Conservation (phyloP, 768 basidiomycete genomes). For the Hygrophoropsis aurantiaca region DNA sequence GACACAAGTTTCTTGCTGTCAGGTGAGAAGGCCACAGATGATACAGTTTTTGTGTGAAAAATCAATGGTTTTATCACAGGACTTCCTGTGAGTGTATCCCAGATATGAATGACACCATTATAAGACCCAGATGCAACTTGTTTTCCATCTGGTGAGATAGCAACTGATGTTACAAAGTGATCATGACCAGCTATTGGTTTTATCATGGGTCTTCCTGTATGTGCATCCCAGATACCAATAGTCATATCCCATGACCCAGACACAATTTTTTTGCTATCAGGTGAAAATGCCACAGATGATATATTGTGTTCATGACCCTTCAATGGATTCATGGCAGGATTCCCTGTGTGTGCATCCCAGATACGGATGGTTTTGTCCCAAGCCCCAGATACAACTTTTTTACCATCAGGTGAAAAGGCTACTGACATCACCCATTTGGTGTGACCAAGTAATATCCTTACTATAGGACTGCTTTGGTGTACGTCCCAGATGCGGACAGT, state of each 20-base stretch:
- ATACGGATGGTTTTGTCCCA: conserved; percentile 25
- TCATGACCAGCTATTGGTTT: conserved; percentile 14
- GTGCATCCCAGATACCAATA: conserved; percentile 24
- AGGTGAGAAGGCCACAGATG: conserved; percentile 28
- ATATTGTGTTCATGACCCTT: conserved; percentile 25
- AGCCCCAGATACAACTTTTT: conserved; percentile 1
- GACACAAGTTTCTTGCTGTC: conserved; percentile 25
- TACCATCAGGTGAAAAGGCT: conserved; percentile 15
- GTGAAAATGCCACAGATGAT: conserved; percentile 28
- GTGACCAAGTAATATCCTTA: conserved; percentile 1
- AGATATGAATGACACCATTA: too few relatives aligned
- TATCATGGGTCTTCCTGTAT: conserved; percentile 23
- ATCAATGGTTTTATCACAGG: conserved; percentile 12
- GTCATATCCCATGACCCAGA: conserved; percentile 31
- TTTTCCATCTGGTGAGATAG: conserved; percentile 27
- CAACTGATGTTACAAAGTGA: conserved; percentile 15
- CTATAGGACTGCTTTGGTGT: too few relatives aligned
- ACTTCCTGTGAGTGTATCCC: conserved; percentile 25
- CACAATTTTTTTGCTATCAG: conserved; percentile 24
- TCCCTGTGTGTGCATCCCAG: conserved; percentile 20
- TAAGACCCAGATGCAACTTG: too few relatives aligned
- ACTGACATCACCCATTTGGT: conserved; percentile 4
- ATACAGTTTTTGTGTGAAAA: conserved; percentile 19
- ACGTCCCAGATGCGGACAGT: too few relatives aligned
- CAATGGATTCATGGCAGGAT: conserved; percentile 14